Evolutionary conservation across 176 grass and related monocot genomes (phyloP), one percentile per base, ranked within the genome.

Genomic region (Bromus sterilis): DNA sequence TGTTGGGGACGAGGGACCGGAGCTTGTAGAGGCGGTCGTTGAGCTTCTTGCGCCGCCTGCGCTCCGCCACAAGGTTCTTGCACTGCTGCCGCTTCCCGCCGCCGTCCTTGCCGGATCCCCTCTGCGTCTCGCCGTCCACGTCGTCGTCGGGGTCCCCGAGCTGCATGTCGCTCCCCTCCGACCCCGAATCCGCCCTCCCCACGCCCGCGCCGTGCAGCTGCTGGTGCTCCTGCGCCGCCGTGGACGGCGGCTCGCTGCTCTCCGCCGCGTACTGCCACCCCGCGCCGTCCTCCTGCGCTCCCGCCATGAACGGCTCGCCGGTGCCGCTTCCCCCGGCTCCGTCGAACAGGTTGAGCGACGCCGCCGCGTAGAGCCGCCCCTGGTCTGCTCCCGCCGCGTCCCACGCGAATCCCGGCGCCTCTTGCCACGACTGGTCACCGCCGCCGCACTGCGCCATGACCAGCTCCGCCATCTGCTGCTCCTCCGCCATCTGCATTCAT

Each of bases 1-100:
- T 98, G 86, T 98, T 98, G 3, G 96, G 93, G 40, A 98, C 96
- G 82, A 98, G 84, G 6, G 96, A 87, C 11, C 96, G 75, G 39
- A 98, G 87, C 81, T 53, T 87, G 65, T 90, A 98, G 5, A 98
- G 96, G 39, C 91, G 56, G 6, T 84, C 89, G 71, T 95, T 98
- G 28, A 98, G 96, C 86, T 98, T 98, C 91, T 95, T 95, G 71
- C 93, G 66, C 24, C 90, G 85, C 75, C 0, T 83, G 36, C 93
- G 84, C 82, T 98, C 96, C 11, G 93, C 96, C 25, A 84, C 63
- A 0, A 98, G 92, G 72, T 98, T 93, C 88, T 98, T 98, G 30
- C 90, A 93, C 55, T 98, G 95, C 86, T 91, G 92, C 78, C 86
- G 82, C 79, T 98, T 98, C 3, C 88, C 81, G 9, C 83, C 83